Base-by-base conservation (phyloP, 148 eudicot genomes). In the Selenicereus undatus region DNA sequence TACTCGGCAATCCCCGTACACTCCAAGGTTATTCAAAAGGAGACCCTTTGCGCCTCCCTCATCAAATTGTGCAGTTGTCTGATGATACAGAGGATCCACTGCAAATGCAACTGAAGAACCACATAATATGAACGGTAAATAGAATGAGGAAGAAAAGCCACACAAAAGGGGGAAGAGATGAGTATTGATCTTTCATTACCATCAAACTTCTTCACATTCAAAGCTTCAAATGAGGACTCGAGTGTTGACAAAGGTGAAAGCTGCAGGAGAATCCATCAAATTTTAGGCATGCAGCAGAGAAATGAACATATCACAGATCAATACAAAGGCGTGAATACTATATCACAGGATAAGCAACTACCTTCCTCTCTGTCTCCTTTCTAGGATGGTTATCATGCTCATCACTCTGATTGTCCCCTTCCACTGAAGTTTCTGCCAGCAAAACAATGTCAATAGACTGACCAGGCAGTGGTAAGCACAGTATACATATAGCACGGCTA, bases 31-130 rank as follows among this genome's bases (percentile, higher is more conserved):
- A 80, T 95, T 91, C 88, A 95, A 73, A 74, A 95, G 87, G 71
- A 95, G 87, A 84, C 98, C 99, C 92, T 93, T 95, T 56, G 99
- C 97, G 78, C 99, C 99, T 60, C 99, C 99, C 87, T 95, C 99
- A 86, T 95, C 99, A 87, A 93, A 95, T 87, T 95, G 98, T 12
- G 99, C 97, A 54, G 99, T 90, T 78, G 97, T 95, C 86, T 95
- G 99, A 79, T 95, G 97, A 82, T 95, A 95, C 77, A 95, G 93
- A 85, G 99, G 99, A 86, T 95, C 99, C 78, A 95, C 97, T 22
- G 91, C 97, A 87, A 95, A 95, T 76, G 99, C 97, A 86, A 86
- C 99, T 95, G 81, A 43, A 75, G 78, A 83, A 81, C 22, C 76
- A 76, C 29, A 45, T n/a, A 13, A 43, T n/a, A 64, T 84, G 39